phyloP scores from a whole-genome alignment of 441 rosid genomes.

The Capsella rubella region DNA sequence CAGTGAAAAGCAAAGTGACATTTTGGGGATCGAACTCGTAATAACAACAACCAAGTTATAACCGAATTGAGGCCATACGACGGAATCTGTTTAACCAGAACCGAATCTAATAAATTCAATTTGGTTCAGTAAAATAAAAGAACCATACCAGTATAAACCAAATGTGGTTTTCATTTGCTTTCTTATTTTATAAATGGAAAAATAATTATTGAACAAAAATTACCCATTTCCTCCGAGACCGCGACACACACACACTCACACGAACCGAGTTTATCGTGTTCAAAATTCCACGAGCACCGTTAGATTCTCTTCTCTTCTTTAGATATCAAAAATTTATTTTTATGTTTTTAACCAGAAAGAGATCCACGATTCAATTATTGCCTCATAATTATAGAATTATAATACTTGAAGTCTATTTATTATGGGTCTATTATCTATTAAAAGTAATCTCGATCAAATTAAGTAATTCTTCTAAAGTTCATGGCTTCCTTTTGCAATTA shows the following conservation, averaged over 20 bases:
- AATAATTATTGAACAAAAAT: not conserved
- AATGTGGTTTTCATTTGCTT: not conserved
- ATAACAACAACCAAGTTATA: too few relatives aligned
- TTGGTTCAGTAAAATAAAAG: too few relatives aligned
- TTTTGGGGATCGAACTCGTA: too few relatives aligned
- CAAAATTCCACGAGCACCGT: not conserved
- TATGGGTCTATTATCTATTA: not conserved
- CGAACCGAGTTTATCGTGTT: not conserved
- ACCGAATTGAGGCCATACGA: too few relatives aligned
- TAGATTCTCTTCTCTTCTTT: constrained; percentile 30
- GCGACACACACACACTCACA: not conserved
- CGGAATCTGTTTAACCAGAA: too few relatives aligned
- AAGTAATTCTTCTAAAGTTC: not conserved
- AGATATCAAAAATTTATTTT: constrained; percentile 6
- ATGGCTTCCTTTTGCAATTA: not conserved
- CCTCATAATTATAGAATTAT: not conserved
- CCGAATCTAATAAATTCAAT: too few relatives aligned
- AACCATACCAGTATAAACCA: too few relatives aligned
- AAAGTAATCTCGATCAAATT: not conserved
- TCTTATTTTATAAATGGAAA: not conserved
- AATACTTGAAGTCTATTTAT: not conserved
- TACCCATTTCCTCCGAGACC: not conserved
- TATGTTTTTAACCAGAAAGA: constrained; percentile 25
- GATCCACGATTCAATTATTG: not conserved
- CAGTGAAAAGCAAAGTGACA: too few relatives aligned